These are phyloP conservation scores for Russula sp. DNA, from an alignment of 768 basidiomycete genomes.

Conservation along the genomic window DNA sequence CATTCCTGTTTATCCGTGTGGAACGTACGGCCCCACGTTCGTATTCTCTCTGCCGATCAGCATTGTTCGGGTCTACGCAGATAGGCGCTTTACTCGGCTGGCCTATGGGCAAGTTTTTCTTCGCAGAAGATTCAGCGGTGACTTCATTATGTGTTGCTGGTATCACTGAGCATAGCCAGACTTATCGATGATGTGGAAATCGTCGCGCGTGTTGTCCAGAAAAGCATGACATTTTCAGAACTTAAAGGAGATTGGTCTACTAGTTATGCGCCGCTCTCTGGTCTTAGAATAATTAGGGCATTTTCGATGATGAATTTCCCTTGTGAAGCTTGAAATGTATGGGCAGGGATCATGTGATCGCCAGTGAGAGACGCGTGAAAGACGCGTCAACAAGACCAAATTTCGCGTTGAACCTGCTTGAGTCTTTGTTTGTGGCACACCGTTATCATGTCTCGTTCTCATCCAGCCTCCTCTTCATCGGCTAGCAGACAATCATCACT, in stretches of 20 bases:
- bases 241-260: too few relatives aligned
- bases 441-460: slow-evolving; percentile 17
- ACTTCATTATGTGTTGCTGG: too few relatives aligned
- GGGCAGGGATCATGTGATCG: slow-evolving; percentile 9
- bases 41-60: neutral
- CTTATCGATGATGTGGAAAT: too few relatives aligned
- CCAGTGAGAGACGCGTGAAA: neutral
- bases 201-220: too few relatives aligned
- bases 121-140: neutral
- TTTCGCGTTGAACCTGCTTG: slow-evolving; percentile 2
- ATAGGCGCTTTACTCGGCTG: neutral
- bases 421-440: neutral
- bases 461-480: slow-evolving; percentile 6
- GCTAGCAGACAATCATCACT: neutral
- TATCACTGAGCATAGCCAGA: too few relatives aligned
- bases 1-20: neutral
- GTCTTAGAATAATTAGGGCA: too few relatives aligned
- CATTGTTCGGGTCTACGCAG: neutral
- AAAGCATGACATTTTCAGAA: neutral
- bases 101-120: neutral
- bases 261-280: too few relatives aligned
- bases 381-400: slow-evolving; percentile 24
- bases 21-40: neutral
- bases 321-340: too few relatives aligned
- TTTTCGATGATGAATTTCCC: too few relatives aligned